Evolutionary conservation across 768 basidiomycete genomes (phyloP).

Genomic region (Psilocybe cubensis): DNA sequence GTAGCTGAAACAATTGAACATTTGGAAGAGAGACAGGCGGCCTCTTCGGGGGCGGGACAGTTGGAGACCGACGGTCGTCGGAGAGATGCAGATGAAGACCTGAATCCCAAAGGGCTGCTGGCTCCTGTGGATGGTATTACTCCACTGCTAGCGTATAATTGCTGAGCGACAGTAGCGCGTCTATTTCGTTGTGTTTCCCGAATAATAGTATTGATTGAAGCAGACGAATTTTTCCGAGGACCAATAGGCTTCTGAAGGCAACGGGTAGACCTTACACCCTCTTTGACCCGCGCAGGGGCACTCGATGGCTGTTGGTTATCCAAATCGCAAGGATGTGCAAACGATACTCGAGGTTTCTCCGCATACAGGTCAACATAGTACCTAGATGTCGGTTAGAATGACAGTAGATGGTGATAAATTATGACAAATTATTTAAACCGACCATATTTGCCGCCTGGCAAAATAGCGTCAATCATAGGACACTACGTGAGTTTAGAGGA

Average conservation of each 20-base stretch:
- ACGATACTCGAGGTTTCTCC: slow-evolving; percentile 24
- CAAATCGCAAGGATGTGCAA: slow-evolving; percentile 26
- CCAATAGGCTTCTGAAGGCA: slow-evolving; percentile 13
- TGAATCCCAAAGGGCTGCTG: neutral
- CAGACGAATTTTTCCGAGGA: slow-evolving; percentile 17
- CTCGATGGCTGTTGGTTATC: slow-evolving; percentile 17
- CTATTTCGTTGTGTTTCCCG: slow-evolving; percentile 16
- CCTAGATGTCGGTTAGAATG: slow-evolving; percentile 15
- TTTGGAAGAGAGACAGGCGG: slow-evolving; percentile 8
- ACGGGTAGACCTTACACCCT: slow-evolving; percentile 3
- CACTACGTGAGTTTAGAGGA: neutral
- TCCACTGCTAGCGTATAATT: slow-evolving; percentile 28
- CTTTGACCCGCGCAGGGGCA: slow-evolving; percentile 13
- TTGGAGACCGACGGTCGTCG: slow-evolving; percentile 10
- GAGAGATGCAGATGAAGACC: neutral
- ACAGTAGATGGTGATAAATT: neutral
- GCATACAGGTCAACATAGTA: slow-evolving; percentile 31
- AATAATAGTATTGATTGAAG: slow-evolving; percentile 4
- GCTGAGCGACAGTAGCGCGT: slow-evolving; percentile 28
- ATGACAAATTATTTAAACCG: slow-evolving; percentile 2
- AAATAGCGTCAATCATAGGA: neutral
- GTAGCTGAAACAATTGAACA: slow-evolving; percentile 19
- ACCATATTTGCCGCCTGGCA: slow-evolving; percentile 26
- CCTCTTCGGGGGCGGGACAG: slow-evolving; percentile 15
- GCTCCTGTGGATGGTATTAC: slow-evolving; percentile 6